Base-by-base conservation (phyloP, 73 alveolate genomes). In the Paramecium pentaurelia region DNA sequence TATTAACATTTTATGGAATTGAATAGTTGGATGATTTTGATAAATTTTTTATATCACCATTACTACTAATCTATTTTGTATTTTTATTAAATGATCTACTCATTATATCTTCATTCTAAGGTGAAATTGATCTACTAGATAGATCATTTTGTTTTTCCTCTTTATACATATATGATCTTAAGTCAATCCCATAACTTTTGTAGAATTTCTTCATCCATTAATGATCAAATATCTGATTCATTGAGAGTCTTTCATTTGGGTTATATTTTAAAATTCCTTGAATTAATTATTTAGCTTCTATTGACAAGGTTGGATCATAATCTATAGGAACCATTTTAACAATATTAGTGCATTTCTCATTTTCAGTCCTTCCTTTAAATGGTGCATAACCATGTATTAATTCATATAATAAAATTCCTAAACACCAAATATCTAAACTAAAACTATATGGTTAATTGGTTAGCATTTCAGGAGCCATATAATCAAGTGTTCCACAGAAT, bases 391-490 rank as follows among this genome's bases (percentile, higher is more conserved):
- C 99, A 64, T 97, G 98, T 7, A 95, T 83, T 71, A 97, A 83
- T 93, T 97, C 99, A 95, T 92, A 97, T 8, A 97, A 95, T 32
- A 97, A 93, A 28, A 97, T 93, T 16, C 99, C 99, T n/a, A 97
- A 86, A 30, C 98, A 93, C 99, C 99, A 97, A 28, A 96, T 92
- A 83, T 97, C 99, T 2, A 96, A 93, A 32, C 98, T 92, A 58
- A 95, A 96, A 83, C 95, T 96, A 86, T 97, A 97, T 5, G 96
- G 93, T 7, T 84, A 68, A 64, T 95, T 96, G 60, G 80, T 77
- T 4, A 97, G 60, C 97, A 98, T 97, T 92, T 98, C 99, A 22
- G 99, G 99, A 60, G 88, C 86, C 93, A 95, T 75, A 86, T 95
- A 93, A 86, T 95, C 97, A 11, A 77, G 85, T 6, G 97, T 95